Conservation (phyloP, 176 grass and related monocot genomes). For the Eragrostis curvula region DNA sequence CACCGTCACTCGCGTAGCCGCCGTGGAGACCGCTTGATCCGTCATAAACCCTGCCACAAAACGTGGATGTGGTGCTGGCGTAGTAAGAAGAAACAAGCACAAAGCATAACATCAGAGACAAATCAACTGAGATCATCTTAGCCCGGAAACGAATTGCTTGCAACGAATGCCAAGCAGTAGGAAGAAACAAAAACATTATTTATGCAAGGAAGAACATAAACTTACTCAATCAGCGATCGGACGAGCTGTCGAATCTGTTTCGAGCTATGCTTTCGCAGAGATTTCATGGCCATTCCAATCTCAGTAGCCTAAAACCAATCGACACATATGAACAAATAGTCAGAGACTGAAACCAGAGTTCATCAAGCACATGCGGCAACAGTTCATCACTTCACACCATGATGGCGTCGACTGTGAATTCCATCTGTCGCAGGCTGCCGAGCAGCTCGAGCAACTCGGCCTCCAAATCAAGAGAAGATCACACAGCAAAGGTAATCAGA, state of each 20-base stretch:
- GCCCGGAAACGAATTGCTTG: background rate
- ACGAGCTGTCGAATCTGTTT: conserved; percentile 66
- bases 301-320: conserved; percentile 60
- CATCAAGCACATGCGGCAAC: conserved; percentile 17
- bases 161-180: background rate
- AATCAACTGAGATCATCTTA: too few relatives aligned
- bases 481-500: conserved; percentile 22
- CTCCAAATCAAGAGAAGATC: conserved; percentile 50
- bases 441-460: conserved; percentile 56
- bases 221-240: conserved; percentile 63
- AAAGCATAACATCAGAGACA: too few relatives aligned
- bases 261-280: conserved; percentile 49
- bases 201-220: background rate
- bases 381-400: conserved; percentile 46
- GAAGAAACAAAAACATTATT: background rate
- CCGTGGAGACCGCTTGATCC: too few relatives aligned
- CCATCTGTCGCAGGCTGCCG: conserved; percentile 47
- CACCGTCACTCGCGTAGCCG: too few relatives aligned
- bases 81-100: too few relatives aligned
- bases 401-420: conserved; percentile 61
- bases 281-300: conserved; percentile 58
- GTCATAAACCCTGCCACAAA: too few relatives aligned
- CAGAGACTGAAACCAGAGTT: background rate
- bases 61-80: too few relatives aligned
- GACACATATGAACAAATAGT: conserved; percentile 28